Evolutionary conservation across 2,329 filamentous ascomycete genomes (phyloP), one percentile per base, ranked within the genome.

Genomic region (Teratosphaeria destructans): DNA sequence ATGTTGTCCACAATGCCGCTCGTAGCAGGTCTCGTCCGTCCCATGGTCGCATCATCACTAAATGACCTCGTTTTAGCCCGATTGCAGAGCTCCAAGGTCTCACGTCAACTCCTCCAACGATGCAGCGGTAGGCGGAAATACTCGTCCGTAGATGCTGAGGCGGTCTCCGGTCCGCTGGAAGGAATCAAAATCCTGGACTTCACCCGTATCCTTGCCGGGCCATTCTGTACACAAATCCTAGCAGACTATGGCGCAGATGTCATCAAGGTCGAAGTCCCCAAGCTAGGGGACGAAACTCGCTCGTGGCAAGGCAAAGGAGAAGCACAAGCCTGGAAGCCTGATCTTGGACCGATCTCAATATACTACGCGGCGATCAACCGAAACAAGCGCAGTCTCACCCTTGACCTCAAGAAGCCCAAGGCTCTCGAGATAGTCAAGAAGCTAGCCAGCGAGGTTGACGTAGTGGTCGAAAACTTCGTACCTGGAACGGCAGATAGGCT

Each of bases 351-450:
- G 14, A 64, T 67, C 59, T 65, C 62, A 34, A 66, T 66, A 52
- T 79, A 78, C 62, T 79, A 78, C 64, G 71, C 71, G 5, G 70
- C 74, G 1, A 69, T 78, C 27, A 79, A 79, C 52, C 71, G 77
- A 11, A 79, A 79, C 60, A 79, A 79, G 61, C 67, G 72, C 8
- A 77, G 74, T 8, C 66, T 79, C 54, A 67, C 71, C 6, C 60
- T 74, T 8, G 73, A 73, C 61, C 62, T 76, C 47, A 75, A 76
- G 57, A 72, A 78, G 59, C 68, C 72, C 0, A 64, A 70, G n/a
- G 73, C 68, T 2, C 61, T 62, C 29, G 64, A 67, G 8, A 61
- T 78, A 14, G 61, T 77, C 5, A 61, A 73, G 5, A 62, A 71
- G 2, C 66, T 79, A 10, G 71, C 70, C 0, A 71, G 71, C 57